These are phyloP conservation scores for Plantago coronopus DNA, from an alignment of 305 asterid species.

Conservation along the genomic window DNA sequence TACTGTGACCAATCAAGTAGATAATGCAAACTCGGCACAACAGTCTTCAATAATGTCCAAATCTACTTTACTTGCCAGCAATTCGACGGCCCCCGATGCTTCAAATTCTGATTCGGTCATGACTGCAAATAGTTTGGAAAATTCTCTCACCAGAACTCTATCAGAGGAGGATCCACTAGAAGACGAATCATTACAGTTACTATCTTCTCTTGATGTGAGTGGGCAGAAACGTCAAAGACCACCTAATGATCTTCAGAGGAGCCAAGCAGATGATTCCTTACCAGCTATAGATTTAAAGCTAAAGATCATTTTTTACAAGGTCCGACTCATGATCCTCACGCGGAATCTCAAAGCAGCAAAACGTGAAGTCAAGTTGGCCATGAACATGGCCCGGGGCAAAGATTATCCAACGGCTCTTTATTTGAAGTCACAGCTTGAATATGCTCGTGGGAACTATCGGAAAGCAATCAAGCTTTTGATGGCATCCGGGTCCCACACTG, in stretches of 20 bases:
- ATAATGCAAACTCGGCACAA: slow-evolving; percentile 46
- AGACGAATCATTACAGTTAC: slow-evolving; percentile 63
- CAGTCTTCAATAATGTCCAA: slow-evolving; percentile 43
- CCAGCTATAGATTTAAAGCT: slow-evolving; percentile 64
- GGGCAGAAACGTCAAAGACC: slow-evolving; percentile 51
- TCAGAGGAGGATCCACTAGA: slow-evolving; percentile 90
- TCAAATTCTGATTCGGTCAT: slow-evolving; percentile 49
- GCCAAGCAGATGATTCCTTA: slow-evolving; percentile 59
- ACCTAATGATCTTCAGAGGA: slow-evolving; percentile 49
- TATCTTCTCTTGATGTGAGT: slow-evolving; percentile 57
- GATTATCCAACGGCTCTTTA: slow-evolving; percentile 77
- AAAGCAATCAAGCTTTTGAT: slow-evolving; percentile 84
- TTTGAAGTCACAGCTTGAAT: slow-evolving; percentile 91
- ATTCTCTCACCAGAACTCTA: slow-evolving; percentile 58
- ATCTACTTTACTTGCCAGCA: slow-evolving; percentile 46
- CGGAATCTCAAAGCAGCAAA: slow-evolving; percentile 88
- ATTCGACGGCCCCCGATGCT: slow-evolving; percentile 42
- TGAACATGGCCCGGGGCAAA: slow-evolving; percentile 80
- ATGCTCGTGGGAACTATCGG: slow-evolving; percentile 74
- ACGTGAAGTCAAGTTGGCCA: slow-evolving; percentile 90
- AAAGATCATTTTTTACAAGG: slow-evolving; percentile 80
- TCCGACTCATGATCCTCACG: slow-evolving; percentile 68
- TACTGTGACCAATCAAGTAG: slow-evolving; percentile 55
- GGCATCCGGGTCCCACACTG: slow-evolving; percentile 62
- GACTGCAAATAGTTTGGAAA: slow-evolving; percentile 42